Base-by-base conservation (phyloP, 2,329 filamentous ascomycete species). In the Fusarium sp. region DNA sequence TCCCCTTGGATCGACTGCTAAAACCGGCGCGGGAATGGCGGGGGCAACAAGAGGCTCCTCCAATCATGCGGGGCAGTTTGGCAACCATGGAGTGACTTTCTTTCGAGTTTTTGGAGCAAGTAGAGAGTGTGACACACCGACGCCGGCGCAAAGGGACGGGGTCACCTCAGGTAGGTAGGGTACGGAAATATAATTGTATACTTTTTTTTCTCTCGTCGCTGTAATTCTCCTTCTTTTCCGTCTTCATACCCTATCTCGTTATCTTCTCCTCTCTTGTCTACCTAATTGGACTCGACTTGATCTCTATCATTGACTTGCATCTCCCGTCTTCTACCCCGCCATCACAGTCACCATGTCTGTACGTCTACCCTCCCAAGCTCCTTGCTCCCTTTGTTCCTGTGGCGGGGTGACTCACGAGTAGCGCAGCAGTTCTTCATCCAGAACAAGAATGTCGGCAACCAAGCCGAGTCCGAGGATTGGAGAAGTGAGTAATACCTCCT, bases 391-490 rank as follows among this genome's bases (percentile, higher is more conserved):
- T 60, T 40, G 58, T 54, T 59, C 17, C 58, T 58, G 37, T 59
- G 72, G 70, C 69, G 70, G 70, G 70, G 72, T 81, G 79, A 81
- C 78, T 82, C 75, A 82, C 70, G 64, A 66, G 35, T 30, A 66
- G 58, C 37, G 61, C 45, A 37, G 40, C 68, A 84, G 81, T 95
- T 94, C 88, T 94, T 90, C 85, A 93, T 94, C 78, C 89, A 93
- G 80, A 95, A 96, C 83, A 91, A 92, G 78, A 90, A 93, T 83
- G 91, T 95, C 76, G 94, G 94, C 78, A 93, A 95, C 84, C 91
- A 90, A 83, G 86, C 87, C 62, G 88, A 90, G 73, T 90, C 93
- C 67, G 94, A 97, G 84, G 94, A 97, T 82, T 95, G 93, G 90
- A 90, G 94, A 87, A 94, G 94, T 96, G 88, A 75, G 90, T 22